Evolutionary conservation across 768 basidiomycete genomes (phyloP).

Genomic region (Suillus spraguei): DNA sequence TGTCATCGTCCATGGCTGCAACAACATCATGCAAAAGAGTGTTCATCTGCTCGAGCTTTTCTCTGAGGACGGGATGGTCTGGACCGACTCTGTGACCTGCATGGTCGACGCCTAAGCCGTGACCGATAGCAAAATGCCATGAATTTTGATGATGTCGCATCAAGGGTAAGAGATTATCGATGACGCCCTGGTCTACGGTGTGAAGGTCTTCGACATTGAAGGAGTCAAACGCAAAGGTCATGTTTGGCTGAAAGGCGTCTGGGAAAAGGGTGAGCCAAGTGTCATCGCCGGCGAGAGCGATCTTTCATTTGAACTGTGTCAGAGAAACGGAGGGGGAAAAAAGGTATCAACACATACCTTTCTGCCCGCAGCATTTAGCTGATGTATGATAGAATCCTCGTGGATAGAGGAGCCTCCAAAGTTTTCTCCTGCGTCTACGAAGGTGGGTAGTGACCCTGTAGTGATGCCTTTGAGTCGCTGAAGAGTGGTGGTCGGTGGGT

Average conservation of each 20-base stretch:
- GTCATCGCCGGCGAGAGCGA: constrained; percentile 95
- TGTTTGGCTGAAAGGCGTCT: constrained; percentile 64
- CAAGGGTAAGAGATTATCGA: constrained; percentile 79
- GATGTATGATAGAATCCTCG: constrained; percentile 88
- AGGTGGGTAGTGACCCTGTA: constrained; percentile 94
- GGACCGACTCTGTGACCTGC: constrained; percentile 95
- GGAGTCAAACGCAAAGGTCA: constrained; percentile 88
- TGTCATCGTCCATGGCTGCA: constrained; percentile 76
- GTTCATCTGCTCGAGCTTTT: constrained; percentile 91
- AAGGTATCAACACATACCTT: constrained; percentile 45
- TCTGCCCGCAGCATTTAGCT: constrained; percentile 60
- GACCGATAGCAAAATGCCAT: constrained; percentile 91
- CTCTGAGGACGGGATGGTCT: constrained; percentile 80
- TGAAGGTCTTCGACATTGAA: constrained; percentile 99
- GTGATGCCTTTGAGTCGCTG: constrained; percentile 95
- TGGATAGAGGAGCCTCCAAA: constrained; percentile 85
- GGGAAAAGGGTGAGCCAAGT: constrained; percentile 96
- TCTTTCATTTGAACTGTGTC: constrained; percentile 40
- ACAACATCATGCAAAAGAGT: constrained; percentile 74
- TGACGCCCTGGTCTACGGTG: constrained; percentile 92
- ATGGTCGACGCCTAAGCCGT: constrained; percentile 95
- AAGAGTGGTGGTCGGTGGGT: constrained; percentile 94
- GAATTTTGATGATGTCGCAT: constrained; percentile 47
- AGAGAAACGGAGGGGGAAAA: neutral
- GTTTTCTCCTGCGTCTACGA: constrained; percentile 91